Base-by-base conservation (phyloP, 768 basidiomycete species). In the Ramaria rubella region DNA sequence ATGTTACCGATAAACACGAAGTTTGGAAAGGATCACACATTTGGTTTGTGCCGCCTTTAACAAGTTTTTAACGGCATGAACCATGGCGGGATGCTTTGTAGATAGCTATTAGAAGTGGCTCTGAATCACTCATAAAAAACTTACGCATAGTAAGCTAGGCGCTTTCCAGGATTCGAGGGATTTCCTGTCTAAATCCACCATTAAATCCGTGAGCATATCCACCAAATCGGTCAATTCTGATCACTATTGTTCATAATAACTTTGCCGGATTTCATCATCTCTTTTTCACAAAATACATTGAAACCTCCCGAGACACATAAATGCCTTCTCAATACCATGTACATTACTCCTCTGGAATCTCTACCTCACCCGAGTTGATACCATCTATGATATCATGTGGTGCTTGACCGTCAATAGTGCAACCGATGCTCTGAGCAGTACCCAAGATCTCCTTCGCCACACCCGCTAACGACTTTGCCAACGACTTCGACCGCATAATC, bases 391-490 rank as follows among this genome's bases (percentile, higher is more conserved):
- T 68, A 69, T 95, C 94, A 74, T 97, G 95, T 57, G 95, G 83
- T 31, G 90, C 86, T 71, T 83, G 80, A 64, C 95, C 94, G 68
- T 97, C 93, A 55, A 99, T 80, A 46, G 94, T 95, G 84, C 94
- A 97, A 40, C 95, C 95, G 63, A 98, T 77, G 60, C 90, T 93
- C 79, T 97, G 95, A 55, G 92, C 91, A 27, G 95, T 99, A 52
- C 95, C 95, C 69, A 99, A 77, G 69, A 99, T 95, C 86, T 99
- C 95, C 83, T 97, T 97, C 63, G 83, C 90, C 59, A 84, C 86
- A 45, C 90, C 89, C 4, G 90, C 81, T 56, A 97, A 79, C 63
- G 86, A 84, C 80, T 94, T 97, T 63, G 94, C 88, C 58, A 97
- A 77, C 7, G 94, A 96, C 75, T 97, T 97, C 74, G 76, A 75